Base-by-base conservation (phyloP, 2,329 filamentous ascomycete species). In the Fusarium redolens region DNA sequence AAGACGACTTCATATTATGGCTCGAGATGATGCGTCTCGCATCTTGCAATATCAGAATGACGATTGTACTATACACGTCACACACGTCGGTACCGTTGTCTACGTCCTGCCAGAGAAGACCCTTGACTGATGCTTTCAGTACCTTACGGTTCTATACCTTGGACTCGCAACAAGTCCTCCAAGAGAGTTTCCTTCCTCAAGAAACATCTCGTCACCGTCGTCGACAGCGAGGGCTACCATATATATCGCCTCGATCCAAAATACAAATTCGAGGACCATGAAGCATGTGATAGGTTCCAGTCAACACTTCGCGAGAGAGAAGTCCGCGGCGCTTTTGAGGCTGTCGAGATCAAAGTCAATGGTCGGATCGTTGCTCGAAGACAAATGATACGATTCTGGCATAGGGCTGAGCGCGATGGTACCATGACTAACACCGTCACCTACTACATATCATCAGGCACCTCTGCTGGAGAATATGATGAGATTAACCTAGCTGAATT, bases 1-100 rank as follows among this genome's bases (percentile, higher is more conserved):
- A 4, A 52, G 66, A 31, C 55, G 57, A 13, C 44, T 71, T 44
- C 68, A 69, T 9, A 56, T 61, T 30, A 69, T 69, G 64, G 65
- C 65, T 22, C 54, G 64, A 40, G 65, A 65, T 31, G 60, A 69
- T 4, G 50, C 59, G 17, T 69, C 67, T 3, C 67, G 67, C 17
- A 69, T 69, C 5, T 35, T 69, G 1, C 59, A 65, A 37, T 66
- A 71, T 44, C 59, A 71, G 47, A 64, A 55, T 31, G 43, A 45
- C 18, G 59, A 65, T 28, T 56, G 59, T 7, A 54, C 52, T 12
- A 65, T 69, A 31, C 56, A 65, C 20, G 55, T 61, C 55, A 63
- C 60, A 10, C 60, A 63, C 52, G 47, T 63, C 14, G 60, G 60
- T 63, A 58, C 35, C 20, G 28, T 18, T 28, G 3, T 35, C 33